Evolutionary conservation across 2,329 filamentous ascomycete species (phyloP), one percentile per base, ranked within the genome.

Genomic region (Colletotrichum sp.): DNA sequence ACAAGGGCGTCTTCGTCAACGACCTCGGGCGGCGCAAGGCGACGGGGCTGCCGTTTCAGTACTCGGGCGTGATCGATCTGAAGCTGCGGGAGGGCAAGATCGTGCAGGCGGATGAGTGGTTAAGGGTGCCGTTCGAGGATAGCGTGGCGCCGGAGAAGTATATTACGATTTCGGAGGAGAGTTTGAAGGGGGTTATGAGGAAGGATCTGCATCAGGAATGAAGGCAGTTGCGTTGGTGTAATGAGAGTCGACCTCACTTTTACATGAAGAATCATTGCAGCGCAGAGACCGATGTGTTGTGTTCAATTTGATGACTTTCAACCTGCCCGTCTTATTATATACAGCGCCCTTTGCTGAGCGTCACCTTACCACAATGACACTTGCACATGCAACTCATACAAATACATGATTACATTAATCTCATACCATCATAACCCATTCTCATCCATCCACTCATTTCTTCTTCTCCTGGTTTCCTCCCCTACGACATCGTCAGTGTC

Each of bases 121-220:
- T 73, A 3, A 32, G 70, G 13, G 64, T 76, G 16, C 73, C 73
- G 4, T 73, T 69, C 8, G 64, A 76, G 57, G 57, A 72, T 32
- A 76, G 64, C 15, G 64, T 73, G 15, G 68, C 44, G 55, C 73
- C 63, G 18, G 73, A 75, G 8, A 72, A 75, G n/a, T 75, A 75
- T 26, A 75, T 75, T 8, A 72, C 24, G 9, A 75, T 75, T 15
- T 75, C 72, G 8, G 72, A 68, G 26, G 63, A 57, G 3, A 75
- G 69, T 34, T 21, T 75, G 15, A 72, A 64, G 10, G 63, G 30
- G 3, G 63, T 75, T 3, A 76, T 69, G 73, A 68, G 69, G 18
- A 73, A 69, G 21, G 63, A 73, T 5, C 10, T 70, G 4, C 68
- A 70, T 10, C 32, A 62, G 16, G 34, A 69, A 10, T 39, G 26